These are phyloP conservation scores for Diaporthe caulivora DNA, from an alignment of 2,329 filamentous ascomycete species.

Conservation along the genomic window DNA sequence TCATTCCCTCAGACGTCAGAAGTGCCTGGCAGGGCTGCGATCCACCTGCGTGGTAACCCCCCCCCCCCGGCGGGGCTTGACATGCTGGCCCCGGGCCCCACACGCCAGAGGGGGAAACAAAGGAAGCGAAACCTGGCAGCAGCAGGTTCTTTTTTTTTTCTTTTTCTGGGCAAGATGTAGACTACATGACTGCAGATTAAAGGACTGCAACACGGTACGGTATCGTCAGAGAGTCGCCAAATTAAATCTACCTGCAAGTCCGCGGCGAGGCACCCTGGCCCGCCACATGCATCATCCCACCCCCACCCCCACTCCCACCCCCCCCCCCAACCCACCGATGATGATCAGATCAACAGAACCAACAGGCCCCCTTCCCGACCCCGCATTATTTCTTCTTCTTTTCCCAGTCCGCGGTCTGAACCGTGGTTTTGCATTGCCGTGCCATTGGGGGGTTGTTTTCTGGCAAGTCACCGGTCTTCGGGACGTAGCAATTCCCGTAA, in stretches of 20 bases:
- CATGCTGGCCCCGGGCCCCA: conserved; percentile 11
- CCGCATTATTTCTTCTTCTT: neutral
- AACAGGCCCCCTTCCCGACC: neutral
- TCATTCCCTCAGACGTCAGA: neutral
- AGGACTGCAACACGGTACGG: too few species aligned
- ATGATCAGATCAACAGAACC: conserved; percentile 13
- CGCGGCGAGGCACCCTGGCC: conserved; percentile 8
- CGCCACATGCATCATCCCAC: too few species aligned
- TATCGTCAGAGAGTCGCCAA: neutral
- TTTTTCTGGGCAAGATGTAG: too few species aligned
- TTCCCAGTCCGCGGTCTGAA: neutral
- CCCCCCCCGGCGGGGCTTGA: neutral
- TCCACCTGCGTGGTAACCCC: conserved; percentile 16
- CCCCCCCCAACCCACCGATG: neutral
- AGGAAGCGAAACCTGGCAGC: neutral
- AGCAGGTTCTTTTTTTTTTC: neutral
- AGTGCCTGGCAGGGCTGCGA: conserved; percentile 25
- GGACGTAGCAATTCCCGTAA: too few species aligned
- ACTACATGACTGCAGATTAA: neutral
- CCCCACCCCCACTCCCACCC: neutral
- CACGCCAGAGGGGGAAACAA: neutral
- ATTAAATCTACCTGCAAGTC: too few species aligned
- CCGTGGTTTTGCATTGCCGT: too few species aligned
- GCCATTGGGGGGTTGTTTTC: too few species aligned
- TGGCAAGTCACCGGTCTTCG: too few species aligned